Evolutionary conservation across 2,329 filamentous ascomycete species (phyloP).

Genomic region (Dothistroma septosporum): DNA sequence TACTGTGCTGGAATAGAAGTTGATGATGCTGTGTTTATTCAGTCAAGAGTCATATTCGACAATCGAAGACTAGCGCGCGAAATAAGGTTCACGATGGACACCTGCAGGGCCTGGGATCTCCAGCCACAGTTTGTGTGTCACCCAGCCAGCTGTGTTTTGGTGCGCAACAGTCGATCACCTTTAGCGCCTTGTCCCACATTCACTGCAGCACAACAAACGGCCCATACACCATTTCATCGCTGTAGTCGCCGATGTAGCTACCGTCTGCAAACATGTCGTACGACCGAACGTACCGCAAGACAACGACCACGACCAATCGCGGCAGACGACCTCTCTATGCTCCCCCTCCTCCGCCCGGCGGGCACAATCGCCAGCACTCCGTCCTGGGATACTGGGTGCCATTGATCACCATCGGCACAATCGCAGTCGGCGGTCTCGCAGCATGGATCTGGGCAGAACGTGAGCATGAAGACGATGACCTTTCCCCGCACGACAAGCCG

Average conservation of each 20-base stretch:
- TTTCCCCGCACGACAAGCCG: slow-evolving; percentile 45
- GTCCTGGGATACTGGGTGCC: slow-evolving; percentile 84
- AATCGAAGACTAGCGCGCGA: not conserved
- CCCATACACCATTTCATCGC: not conserved
- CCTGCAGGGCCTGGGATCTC: too few species aligned
- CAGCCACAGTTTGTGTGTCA: not conserved
- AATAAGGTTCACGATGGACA: slow-evolving; percentile 2
- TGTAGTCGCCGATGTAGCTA: slow-evolving; percentile 8
- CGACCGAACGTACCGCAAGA: slow-evolving; percentile 49
- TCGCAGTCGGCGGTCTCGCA: slow-evolving; percentile 79
- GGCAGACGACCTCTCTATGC: slow-evolving; percentile 48
- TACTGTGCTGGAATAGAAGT: not conserved
- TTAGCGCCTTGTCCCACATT: not conserved
- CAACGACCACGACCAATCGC: slow-evolving; percentile 44
- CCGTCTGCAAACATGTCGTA: slow-evolving; percentile 38
- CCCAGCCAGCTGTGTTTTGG: not conserved
- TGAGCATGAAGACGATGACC: slow-evolving; percentile 63
- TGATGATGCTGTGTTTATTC: not conserved
- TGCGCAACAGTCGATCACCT: not conserved
- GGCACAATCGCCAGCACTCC: slow-evolving; percentile 48
- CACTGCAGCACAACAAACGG: not conserved
- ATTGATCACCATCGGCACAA: slow-evolving; percentile 76
- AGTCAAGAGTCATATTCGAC: not conserved
- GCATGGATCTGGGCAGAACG: slow-evolving; percentile 95
- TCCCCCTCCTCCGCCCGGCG: slow-evolving; percentile 33